These are phyloP conservation scores for Ogataea angusta DNA, from an alignment of 805 yeast species.

Conservation along the genomic window DNA sequence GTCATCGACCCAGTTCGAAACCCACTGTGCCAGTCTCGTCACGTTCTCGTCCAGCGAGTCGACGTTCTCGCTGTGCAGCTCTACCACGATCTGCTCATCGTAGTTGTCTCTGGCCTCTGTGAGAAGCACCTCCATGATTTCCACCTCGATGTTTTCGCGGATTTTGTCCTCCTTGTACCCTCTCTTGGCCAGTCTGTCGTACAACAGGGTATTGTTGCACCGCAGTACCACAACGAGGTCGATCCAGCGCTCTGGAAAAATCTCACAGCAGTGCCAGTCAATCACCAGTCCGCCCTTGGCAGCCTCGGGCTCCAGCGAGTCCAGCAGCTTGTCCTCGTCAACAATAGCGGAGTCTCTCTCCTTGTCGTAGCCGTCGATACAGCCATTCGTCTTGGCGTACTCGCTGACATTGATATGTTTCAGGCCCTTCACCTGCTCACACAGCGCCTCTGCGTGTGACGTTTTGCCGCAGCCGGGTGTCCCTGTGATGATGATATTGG, in stretches of 20 bases:
- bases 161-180: slow-evolving; percentile 79
- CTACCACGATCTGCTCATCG: slow-evolving; percentile 77
- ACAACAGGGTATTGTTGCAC: slow-evolving; percentile 67
- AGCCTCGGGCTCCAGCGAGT: slow-evolving; percentile 71
- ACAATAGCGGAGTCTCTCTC: slow-evolving; percentile 82
- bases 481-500: slow-evolving; percentile 90
- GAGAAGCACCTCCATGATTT: slow-evolving; percentile 88
- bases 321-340: slow-evolving; percentile 86
- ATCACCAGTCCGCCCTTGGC: slow-evolving; percentile 84
- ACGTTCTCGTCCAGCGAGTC: slow-evolving; percentile 84
- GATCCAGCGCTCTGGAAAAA: slow-evolving; percentile 87
- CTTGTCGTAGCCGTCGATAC: slow-evolving; percentile 83
- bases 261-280: slow-evolving; percentile 98
- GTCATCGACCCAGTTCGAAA: slow-evolving; percentile 67
- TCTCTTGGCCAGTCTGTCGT: slow-evolving; percentile 72
- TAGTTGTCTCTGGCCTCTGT: slow-evolving; percentile 87
- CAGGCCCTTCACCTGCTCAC: slow-evolving; percentile 47
- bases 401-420: slow-evolving; percentile 68
- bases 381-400: slow-evolving; percentile 71
- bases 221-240: slow-evolving; percentile 89
- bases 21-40: slow-evolving; percentile 72
- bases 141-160: slow-evolving; percentile 91
- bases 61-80: slow-evolving; percentile 64
- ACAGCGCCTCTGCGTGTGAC: slow-evolving; percentile 59
- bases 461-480: slow-evolving; percentile 93